Conservation (phyloP, 2,329 filamentous ascomycete genomes). For the Fusarium cicatricum region DNA sequence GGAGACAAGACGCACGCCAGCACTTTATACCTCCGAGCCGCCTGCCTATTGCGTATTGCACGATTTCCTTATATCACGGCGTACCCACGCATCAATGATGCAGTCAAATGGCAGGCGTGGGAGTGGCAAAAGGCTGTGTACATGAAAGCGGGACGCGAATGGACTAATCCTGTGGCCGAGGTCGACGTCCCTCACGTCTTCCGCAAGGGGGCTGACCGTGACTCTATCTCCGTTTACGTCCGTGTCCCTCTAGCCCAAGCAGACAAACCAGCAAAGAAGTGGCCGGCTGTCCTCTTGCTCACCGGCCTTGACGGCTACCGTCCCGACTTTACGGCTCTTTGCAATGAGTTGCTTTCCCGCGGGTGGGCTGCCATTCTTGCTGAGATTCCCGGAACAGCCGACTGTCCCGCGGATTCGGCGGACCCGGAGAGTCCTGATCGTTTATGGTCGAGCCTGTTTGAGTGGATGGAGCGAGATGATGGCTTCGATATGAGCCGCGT, state of each 20-base stretch:
- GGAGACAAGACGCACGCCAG: too few relatives aligned
- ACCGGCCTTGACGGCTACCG: background rate
- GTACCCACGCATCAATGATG: background rate
- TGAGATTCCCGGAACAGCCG: slow-evolving; percentile 52
- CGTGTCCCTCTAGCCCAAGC: background rate
- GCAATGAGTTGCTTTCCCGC: background rate
- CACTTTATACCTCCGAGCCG: too few relatives aligned
- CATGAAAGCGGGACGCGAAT: background rate
- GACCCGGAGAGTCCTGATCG: slow-evolving; percentile 69
- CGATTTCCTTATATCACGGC: background rate
- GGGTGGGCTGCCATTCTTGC: background rate
- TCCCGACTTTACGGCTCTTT: background rate
- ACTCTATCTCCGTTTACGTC: background rate
- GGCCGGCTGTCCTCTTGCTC: background rate
- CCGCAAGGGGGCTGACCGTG: background rate
- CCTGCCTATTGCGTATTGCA: too few relatives aligned
- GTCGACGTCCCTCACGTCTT: background rate
- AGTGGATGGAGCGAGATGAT: slow-evolving; percentile 61
- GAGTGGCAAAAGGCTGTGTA: background rate
- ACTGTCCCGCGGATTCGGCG: slow-evolving; percentile 69
- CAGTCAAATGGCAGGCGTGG: background rate
- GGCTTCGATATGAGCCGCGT: slow-evolving; percentile 65
- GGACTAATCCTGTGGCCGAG: background rate
- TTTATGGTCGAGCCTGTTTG: slow-evolving; percentile 68
- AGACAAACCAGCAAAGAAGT: background rate